Evolutionary conservation across 768 basidiomycete species (phyloP), one percentile per base, ranked within the genome.

Genomic region (Suillus tomentosus): DNA sequence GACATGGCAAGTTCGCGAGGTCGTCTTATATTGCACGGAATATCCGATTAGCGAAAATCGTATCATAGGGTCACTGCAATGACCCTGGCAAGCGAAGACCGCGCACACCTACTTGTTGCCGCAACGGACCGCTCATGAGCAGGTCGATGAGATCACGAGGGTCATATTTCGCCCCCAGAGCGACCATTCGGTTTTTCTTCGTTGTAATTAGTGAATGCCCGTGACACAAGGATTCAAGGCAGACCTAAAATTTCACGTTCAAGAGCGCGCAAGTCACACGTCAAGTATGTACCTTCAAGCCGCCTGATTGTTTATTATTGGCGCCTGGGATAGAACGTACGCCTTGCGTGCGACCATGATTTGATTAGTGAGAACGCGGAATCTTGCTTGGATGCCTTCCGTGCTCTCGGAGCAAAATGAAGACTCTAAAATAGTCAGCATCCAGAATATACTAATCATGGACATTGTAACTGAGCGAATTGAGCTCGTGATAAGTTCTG

Each of bases 11-110:
- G 42, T 22, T 15, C 27, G 51, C 7, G 19, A 43, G 34, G 54
- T 27, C 64, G 39, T 65, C 37, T 65, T 63, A 63, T 65, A 65
- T 27, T 34, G 34, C 9, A 9, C 36, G 9, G 8, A 48, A 24
- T 36, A 54, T 34, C 60, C 54, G 31, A 24, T 39, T 14, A 34
- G 51, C 40, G n/a, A 37, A 27, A 9, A 51, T 47, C 15, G 13
- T 17, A 64, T 47, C 62, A 66, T 51, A 64, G 37, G 64, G 48
- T 56, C 50, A 19, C 19, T 42, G 39, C 17, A 9, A 42, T 42
- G 19, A 42, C 24, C 9, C 24, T 24, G 17, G 39, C 24, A 27
- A 42, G 5, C 57, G 57, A 39, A 40, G n/a, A 58, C 57, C 17
- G 39, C 39, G 37, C 39, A 27, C 17, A 13, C 17, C 17, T 58